Evolutionary conservation across 208 protist genomes (phyloP).

Genomic region (Acanthamoeba sp.): DNA sequence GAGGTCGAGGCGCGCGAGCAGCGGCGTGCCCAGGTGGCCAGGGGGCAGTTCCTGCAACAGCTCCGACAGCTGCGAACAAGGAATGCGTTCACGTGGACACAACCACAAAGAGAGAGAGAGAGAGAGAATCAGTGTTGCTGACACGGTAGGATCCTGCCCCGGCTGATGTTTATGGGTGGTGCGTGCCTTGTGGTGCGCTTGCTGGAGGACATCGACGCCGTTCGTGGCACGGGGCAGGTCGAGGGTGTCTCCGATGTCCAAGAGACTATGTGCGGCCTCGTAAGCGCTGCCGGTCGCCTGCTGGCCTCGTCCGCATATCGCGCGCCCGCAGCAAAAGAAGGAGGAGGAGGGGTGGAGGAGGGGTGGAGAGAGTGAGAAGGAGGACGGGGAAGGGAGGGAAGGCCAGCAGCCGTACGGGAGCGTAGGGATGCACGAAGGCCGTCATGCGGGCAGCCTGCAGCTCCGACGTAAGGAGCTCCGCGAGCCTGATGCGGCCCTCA

Average conservation of each 20-base stretch:
- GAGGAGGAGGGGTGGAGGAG: not conserved
- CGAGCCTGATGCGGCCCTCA: not conserved
- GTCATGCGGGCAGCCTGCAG: not conserved
- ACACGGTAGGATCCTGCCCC: too few relatives aligned
- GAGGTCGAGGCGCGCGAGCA: not conserved
- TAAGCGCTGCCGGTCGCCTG: not conserved
- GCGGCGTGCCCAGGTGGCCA: not conserved
- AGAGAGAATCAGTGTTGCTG: not conserved
- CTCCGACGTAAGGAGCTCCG: not conserved
- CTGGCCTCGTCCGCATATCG: not conserved
- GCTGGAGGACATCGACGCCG: not conserved
- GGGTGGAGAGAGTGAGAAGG: too few relatives aligned
- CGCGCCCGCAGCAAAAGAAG: not conserved
- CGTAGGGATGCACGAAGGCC: not conserved
- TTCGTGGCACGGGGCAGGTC: not conserved
- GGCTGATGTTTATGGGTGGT: too few relatives aligned
- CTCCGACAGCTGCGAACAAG: not conserved
- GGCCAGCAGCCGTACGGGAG: not conserved
- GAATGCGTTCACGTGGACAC: not conserved
- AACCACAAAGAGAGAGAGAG: not conserved
- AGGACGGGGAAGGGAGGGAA: not conserved
- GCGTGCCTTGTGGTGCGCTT: not conserved
- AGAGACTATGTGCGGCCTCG: not conserved
- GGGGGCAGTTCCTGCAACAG: not conserved
- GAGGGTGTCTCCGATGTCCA: not conserved